Evolutionary conservation across 495 filamentous ascomycete species (phyloP).

Genomic region (Neurospora sp.): DNA sequence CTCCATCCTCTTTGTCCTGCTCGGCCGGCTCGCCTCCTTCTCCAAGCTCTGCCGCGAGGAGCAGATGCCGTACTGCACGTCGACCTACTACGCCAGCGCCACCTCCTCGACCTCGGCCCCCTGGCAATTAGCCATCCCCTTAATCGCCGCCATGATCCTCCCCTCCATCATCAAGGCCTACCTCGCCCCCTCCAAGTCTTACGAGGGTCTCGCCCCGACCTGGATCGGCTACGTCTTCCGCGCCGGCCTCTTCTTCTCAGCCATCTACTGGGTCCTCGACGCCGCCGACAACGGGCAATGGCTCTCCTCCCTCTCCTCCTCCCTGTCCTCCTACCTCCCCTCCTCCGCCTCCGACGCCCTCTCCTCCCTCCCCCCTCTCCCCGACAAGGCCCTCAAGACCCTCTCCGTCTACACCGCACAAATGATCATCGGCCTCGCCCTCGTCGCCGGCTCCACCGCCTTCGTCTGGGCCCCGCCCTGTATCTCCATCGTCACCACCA

Average conservation of each 20-base stretch:
- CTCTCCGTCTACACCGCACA: slow-evolving; percentile 67
- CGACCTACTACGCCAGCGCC: slow-evolving; percentile 89
- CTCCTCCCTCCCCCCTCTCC: slow-evolving; percentile 59
- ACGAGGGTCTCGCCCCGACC: slow-evolving; percentile 69
- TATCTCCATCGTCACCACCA: slow-evolving; percentile 45
- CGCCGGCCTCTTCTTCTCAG: slow-evolving; percentile 60
- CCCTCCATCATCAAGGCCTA: slow-evolving; percentile 71
- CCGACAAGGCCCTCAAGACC: slow-evolving; percentile 55
- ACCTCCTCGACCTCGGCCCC: slow-evolving; percentile 86
- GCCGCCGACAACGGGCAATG: slow-evolving; percentile 84
- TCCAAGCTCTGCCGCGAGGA: slow-evolving; percentile 95
- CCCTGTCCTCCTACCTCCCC: slow-evolving; percentile 75
- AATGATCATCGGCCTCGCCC: slow-evolving; percentile 61
- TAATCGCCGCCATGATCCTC: slow-evolving; percentile 59
- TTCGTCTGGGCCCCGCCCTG: slow-evolving; percentile 71
- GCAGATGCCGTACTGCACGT: slow-evolving; percentile 93
- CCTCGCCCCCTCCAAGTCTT: slow-evolving; percentile 66
- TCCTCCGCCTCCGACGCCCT: slow-evolving; percentile 85
- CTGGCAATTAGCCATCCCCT: slow-evolving; percentile 80
- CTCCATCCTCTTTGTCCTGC: slow-evolving; percentile 68
- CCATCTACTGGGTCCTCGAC: slow-evolving; percentile 83
- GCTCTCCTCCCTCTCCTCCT: slow-evolving; percentile 40
- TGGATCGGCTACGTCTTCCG: slow-evolving; percentile 82
- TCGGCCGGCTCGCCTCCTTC: slow-evolving; percentile 75
- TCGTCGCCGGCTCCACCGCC: slow-evolving; percentile 55